Base-by-base conservation (phyloP, 1,139 yeast species). In the Kodamaea fungicola region DNA sequence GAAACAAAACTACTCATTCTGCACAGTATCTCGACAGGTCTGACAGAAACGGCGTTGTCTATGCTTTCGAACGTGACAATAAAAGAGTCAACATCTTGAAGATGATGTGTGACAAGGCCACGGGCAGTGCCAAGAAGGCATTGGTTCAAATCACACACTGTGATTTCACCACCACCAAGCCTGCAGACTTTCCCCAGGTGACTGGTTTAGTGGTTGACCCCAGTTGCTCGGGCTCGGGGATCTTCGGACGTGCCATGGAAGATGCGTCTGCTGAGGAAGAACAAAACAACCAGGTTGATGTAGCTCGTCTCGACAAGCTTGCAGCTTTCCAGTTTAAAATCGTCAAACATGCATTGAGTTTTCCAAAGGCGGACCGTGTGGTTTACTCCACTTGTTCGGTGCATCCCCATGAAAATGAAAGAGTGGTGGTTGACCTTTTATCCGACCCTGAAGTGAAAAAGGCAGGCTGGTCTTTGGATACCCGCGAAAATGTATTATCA, bases 181-280 rank as follows among this genome's bases (percentile, higher is more conserved):
- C 95, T 0, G 49, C 52, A 1, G 84, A 83, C 35, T 85, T 73
- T 44, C 63, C 73, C 0, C 68, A 76, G 19, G 86, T 88, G 4
- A 81, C 88, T 0, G 96, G 95, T 0, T 64, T 92, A 33, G 72
- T 94, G 6, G 95, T 94, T 2, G 99, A 92, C 59, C 99, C 99
- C 0, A 88, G 97, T 4, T 92, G 99, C 58, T 87, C 96, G 25
- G 99, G 99, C 1, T 85, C 95, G 34, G 99, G 99, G 4, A 92
- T 92, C 34, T 92, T 90, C 63, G 97, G 97, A 8, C 70, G 97
- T 33, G 88, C 83, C 0, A 46, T 67, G 28, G 79, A 76, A 44
- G 85, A 78, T 45, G 68, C 67, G 40, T 50, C 71, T 57, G 46
- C 63, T 55, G 50, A 70, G 51, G 50, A 67, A 52, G 67, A 59